These are phyloP conservation scores for Pseudogymnoascus sp. DNA, from an alignment of 2,329 filamentous ascomycete species.

Conservation along the genomic window DNA sequence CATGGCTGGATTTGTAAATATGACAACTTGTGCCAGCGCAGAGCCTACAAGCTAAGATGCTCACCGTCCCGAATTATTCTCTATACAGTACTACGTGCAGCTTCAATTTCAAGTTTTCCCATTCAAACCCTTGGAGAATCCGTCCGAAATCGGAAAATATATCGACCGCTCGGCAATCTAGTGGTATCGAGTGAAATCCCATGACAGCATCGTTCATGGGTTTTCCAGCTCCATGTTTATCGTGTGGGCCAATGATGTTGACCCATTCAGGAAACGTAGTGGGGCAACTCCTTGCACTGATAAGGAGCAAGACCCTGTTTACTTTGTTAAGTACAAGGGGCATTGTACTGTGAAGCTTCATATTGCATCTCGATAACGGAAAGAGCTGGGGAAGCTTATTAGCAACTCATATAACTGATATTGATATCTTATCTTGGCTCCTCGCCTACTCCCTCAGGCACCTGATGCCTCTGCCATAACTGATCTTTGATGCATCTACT, in stretches of 20 bases:
- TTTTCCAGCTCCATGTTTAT: not conserved
- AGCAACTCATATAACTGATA: slow-evolving; percentile 6
- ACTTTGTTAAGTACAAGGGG: not conserved
- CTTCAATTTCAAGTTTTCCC: slow-evolving; percentile 2
- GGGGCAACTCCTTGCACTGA: slow-evolving; percentile 4
- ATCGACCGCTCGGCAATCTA: slow-evolving; percentile 1
- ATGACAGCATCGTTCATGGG: slow-evolving; percentile 5
- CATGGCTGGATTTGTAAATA: not conserved
- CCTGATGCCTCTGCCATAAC: not conserved
- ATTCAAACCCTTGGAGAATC: not conserved
- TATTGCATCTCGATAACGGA: slow-evolving; percentile 6
- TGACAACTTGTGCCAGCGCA: not conserved
- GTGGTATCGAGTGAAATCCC: not conserved
- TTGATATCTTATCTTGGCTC: slow-evolving; percentile 1
- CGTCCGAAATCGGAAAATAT: slow-evolving; percentile 6
- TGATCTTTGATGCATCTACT: slow-evolving; percentile 5
- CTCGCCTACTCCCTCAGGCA: not conserved
- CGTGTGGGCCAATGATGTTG: not conserved
- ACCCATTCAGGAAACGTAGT: not conserved
- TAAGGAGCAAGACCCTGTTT: slow-evolving; percentile 7
- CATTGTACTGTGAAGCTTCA: not conserved
- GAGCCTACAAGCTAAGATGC: not conserved
- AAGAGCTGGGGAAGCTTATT: slow-evolving; percentile 1
- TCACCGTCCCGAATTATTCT: not conserved
- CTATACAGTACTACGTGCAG: not conserved